These are phyloP conservation scores for Spirogloea muscicola DNA, from an alignment of 139 green algal genomes.

Conservation along the genomic window DNA sequence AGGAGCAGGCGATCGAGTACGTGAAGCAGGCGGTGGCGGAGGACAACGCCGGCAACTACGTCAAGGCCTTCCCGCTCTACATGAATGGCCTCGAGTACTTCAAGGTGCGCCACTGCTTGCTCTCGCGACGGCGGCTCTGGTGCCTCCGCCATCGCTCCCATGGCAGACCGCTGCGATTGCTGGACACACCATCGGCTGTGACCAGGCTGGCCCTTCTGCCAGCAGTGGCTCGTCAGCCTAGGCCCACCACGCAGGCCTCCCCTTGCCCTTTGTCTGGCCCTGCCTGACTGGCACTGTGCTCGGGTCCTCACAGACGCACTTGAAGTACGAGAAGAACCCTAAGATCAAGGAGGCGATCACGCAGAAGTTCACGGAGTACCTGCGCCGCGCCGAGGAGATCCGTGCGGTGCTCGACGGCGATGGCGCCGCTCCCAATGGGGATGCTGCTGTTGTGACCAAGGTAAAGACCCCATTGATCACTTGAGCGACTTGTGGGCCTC, in stretches of 20 bases:
- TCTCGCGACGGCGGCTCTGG: no score
- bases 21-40: slow-evolving; percentile 75
- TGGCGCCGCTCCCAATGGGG: slow-evolving; percentile 34
- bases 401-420: slow-evolving; percentile 64
- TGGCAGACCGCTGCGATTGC: no score
- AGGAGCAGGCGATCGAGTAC: slow-evolving; percentile 71
- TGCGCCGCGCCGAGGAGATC: slow-evolving; percentile 87
- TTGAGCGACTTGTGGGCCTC: no score
- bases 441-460: slow-evolving; percentile 37
- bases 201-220: no score
- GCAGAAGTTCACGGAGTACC: slow-evolving; percentile 87
- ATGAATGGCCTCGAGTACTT: slow-evolving; percentile 67
- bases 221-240: no score
- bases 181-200: no score
- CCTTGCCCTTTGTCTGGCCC: no score
- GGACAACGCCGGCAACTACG: slow-evolving; percentile 71
- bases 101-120: no score
- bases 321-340: slow-evolving; percentile 91
- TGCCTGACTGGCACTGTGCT: slow-evolving; percentile 71
- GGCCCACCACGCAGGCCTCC: no score
- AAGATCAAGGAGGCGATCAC: slow-evolving; percentile 54
- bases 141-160: no score
- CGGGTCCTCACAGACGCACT: no score
- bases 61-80: slow-evolving; percentile 65
- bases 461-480: no score